phyloP scores from a whole-genome alignment of 2,329 filamentous ascomycete genomes.

The Basipetospora sp. region DNA sequence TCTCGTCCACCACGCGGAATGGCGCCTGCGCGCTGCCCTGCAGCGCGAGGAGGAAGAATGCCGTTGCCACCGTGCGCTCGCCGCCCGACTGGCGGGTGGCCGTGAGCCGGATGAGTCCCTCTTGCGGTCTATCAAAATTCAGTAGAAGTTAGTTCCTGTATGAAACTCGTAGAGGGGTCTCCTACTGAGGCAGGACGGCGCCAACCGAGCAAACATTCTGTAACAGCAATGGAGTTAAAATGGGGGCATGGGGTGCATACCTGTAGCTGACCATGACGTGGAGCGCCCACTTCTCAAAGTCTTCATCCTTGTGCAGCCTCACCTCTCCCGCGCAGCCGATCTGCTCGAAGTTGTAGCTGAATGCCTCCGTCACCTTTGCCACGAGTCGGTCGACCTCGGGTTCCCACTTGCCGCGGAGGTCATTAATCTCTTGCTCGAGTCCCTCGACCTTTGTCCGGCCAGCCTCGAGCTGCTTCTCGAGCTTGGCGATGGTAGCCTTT shows the following conservation, averaged over 20 bases:
- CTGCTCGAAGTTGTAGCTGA: conserved; percentile 82
- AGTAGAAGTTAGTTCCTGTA: conserved; percentile 7
- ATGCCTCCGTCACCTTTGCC: conserved; percentile 71
- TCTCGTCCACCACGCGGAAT: conserved; percentile 97
- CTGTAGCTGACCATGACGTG: conserved; percentile 92
- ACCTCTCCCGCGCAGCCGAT: conserved; percentile 93
- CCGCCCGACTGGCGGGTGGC: conserved; percentile 91
- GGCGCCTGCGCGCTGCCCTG: conserved; percentile 86
- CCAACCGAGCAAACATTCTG: not conserved
- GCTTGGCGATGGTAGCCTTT: conserved; percentile 50
- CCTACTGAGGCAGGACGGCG: no score
- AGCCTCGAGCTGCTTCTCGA: conserved; percentile 42
- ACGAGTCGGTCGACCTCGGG: conserved; percentile 67
- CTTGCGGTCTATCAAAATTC: conserved; percentile 5
- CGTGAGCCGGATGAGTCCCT: conserved; percentile 38
- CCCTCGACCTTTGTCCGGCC: conserved; percentile 40
- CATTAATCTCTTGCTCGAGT: conserved; percentile 43
- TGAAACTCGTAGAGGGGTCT: not conserved
- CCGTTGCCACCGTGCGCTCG: conserved; percentile 88
- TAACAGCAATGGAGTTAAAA: no score
- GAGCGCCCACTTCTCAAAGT: conserved; percentile 89
- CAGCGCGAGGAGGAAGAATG: conserved; percentile 97
- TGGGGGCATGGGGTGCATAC: conserved; percentile 29
- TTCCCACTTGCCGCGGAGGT: conserved; percentile 64
- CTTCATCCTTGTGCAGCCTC: conserved; percentile 70